Evolutionary conservation across 2,329 filamentous ascomycete genomes (phyloP).

Genomic region (Calonectria henricotiae): DNA sequence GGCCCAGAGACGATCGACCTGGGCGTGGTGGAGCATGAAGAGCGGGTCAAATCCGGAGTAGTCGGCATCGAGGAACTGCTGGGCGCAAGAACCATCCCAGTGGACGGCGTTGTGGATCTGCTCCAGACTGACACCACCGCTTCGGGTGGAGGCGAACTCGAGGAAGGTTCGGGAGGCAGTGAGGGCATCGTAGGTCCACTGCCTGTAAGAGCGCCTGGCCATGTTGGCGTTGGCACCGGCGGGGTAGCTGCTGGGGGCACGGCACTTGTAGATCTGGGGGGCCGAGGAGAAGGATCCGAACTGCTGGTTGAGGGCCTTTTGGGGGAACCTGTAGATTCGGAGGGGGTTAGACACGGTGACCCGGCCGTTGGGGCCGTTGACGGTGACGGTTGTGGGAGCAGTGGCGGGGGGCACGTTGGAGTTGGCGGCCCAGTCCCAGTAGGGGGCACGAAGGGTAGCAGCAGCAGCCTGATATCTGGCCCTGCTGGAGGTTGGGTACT

Average conservation of each 20-base stretch:
- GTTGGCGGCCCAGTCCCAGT: slow-evolving; percentile 70
- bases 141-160: slow-evolving; percentile 57
- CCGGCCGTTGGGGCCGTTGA: slow-evolving; percentile 61
- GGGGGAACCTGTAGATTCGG: slow-evolving; percentile 68
- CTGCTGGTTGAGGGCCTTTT: slow-evolving; percentile 56
- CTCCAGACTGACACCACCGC: slow-evolving; percentile 61
- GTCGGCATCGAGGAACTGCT: slow-evolving; percentile 60
- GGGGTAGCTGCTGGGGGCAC: slow-evolving; percentile 59
- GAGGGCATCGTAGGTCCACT: slow-evolving; percentile 63
- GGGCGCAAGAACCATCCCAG: slow-evolving; percentile 60
- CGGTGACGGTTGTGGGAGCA: slow-evolving; percentile 55
- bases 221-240: slow-evolving; percentile 59
- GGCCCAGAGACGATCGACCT: slow-evolving; percentile 77
- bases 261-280: slow-evolving; percentile 62
- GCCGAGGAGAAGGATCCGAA: slow-evolving; percentile 57
- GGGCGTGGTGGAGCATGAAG: slow-evolving; percentile 69
- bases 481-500: slow-evolving; percentile 39
- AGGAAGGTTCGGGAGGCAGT: slow-evolving; percentile 58
- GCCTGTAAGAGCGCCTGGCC: slow-evolving; percentile 56
- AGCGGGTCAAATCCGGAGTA: slow-evolving; percentile 64
- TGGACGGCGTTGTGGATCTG: slow-evolving; percentile 64
- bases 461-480: slow-evolving; percentile 64
- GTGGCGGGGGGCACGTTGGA: slow-evolving; percentile 62
- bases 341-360: slow-evolving; percentile 68
- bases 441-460: slow-evolving; percentile 66